Evolutionary conservation across 2,329 filamentous ascomycete species (phyloP).

Genomic region (Diaporthe sp.): DNA sequence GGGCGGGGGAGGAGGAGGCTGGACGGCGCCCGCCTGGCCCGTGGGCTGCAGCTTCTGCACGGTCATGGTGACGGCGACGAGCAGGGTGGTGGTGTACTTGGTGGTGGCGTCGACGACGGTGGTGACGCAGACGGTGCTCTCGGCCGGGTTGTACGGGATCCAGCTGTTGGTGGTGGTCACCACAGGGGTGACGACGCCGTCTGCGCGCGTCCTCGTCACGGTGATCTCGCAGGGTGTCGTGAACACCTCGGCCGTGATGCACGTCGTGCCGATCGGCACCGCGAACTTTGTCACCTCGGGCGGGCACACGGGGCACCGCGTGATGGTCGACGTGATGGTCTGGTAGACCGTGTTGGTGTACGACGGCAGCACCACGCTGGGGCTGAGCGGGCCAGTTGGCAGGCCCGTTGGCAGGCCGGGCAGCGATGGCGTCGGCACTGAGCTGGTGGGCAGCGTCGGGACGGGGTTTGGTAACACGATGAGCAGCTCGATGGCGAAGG

Average conservation of each 20-base stretch:
- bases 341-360: constrained; percentile 38
- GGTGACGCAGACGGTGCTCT: constrained; percentile 21
- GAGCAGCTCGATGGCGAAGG: constrained; percentile 14
- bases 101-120: neutral
- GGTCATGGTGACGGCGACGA: constrained; percentile 23
- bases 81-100: neutral
- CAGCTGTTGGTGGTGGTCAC: constrained; percentile 9
- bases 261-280: constrained; percentile 32
- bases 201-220: neutral
- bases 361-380: constrained; percentile 12
- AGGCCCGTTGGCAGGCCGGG: neutral
- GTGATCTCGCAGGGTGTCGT: constrained; percentile 30
- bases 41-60: constrained; percentile 7
- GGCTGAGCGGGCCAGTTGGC: neutral
- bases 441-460: neutral
- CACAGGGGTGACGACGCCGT: neutral
- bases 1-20: neutral
- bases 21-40: neutral
- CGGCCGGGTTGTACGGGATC: constrained; percentile 37
- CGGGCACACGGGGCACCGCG: constrained; percentile 32
- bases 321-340: constrained; percentile 29
- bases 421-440: neutral
- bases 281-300: constrained; percentile 11
- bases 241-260: constrained; percentile 28
- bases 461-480: neutral